Conservation (phyloP, 129 eudicot genomes). For the Lactuca sativa region DNA sequence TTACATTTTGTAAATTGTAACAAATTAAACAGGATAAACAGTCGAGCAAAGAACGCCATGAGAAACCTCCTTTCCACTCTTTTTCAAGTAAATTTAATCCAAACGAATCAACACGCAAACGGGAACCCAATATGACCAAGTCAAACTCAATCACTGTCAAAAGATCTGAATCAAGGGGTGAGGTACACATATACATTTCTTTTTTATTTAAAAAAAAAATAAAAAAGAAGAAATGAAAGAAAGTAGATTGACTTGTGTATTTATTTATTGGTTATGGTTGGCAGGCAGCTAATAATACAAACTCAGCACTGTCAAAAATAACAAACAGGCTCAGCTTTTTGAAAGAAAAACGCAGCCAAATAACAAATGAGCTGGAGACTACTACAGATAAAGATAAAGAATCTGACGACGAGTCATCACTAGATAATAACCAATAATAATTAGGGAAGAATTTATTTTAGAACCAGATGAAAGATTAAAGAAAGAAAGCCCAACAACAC, state of each 20-base stretch:
- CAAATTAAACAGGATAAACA: conserved; percentile 26
- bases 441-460: no score
- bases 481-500: no score
- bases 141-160: conserved; percentile 39
- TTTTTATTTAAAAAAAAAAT: background rate
- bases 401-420: conserved; percentile 15
- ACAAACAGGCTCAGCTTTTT: conserved; percentile 82
- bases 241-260: background rate
- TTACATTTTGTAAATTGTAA: no score
- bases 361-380: conserved; percentile 59
- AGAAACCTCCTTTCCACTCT: conserved; percentile 28
- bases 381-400: conserved; percentile 53
- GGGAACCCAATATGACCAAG: conserved; percentile 40
- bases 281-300: conserved; percentile 58
- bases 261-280: conserved; percentile 2
- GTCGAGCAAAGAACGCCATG: conserved; percentile 32
- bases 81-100: conserved; percentile 22
- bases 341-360: conserved; percentile 71
- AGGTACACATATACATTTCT: conserved; percentile 45
- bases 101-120: conserved; percentile 38
- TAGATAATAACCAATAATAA: background rate
- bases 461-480: no score
- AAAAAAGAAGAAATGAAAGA: background rate
- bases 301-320: conserved; percentile 74
- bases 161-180: conserved; percentile 56